Evolutionary conservation across 2,329 filamentous ascomycete species (phyloP), one percentile per base, ranked within the genome.

Genomic region (Colletotrichum spinosum): DNA sequence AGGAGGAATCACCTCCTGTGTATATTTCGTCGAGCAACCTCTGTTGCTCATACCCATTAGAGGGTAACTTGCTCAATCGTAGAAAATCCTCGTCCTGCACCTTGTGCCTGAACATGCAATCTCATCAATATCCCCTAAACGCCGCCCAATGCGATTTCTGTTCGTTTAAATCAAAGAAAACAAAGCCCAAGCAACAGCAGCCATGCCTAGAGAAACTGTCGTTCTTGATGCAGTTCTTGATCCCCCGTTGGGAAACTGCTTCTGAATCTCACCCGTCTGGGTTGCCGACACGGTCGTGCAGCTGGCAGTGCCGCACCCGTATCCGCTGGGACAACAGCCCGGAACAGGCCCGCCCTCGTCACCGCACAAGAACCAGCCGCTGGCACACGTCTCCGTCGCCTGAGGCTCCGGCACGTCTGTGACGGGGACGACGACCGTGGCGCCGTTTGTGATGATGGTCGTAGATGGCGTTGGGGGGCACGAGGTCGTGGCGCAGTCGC

Each of bases 251-350:
- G 85, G 84, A n/a, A 82, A 71, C 71, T 80, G 78, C 75, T 88
- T 88, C 69, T 84, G 82, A 55, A 89, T 81, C 35, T 84, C 86
- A 7, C 79, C 84, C n/a, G 86, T 89, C 50, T 82, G 80, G 8
- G 81, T 83, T 8, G 78, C 82, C 53, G 79, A 81, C 44, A 74
- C 75, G 6, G 88, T 84, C 37, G 88, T 90, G 78, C 93, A 97
- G 74, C 90, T 93, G 25, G 85, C 86, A 17, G 84, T 83, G 1
- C 92, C 93, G 77, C 93, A 97, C 4, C 77, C 77, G 76, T 90
- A 97, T 2, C 92, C 92, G 46, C 79, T 84, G 0, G 94, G 94
- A 81, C 95, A 98, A 76, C 95, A 98, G 7, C 93, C 94, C 0
- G 93, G 89, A 0, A 90, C 87, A 0, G 85, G 80, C n/a, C 86